A percentile compares a stretch with the other conserved stretches of the same genome.
Conservation (phyloP, 495 filamentous ascomycete genomes). For the Podospora comata region DNA sequence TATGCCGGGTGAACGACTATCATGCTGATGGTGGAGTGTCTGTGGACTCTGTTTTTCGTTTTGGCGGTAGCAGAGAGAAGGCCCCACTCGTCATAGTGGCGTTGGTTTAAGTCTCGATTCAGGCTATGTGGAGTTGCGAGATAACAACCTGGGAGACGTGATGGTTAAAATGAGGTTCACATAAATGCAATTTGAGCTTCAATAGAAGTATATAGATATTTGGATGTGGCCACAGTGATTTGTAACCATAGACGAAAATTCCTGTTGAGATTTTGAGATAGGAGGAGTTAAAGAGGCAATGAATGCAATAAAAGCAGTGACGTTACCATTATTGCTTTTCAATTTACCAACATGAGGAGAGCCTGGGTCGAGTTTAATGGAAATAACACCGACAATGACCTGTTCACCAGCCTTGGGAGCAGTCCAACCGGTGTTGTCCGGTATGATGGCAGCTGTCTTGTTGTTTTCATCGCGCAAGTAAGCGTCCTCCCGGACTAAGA, state of each 20-base stretch:
- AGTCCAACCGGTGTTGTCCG: background rate
- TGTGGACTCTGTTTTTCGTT: background rate
- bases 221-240: too few species aligned
- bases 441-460: background rate
- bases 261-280: too few species aligned
- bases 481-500: background rate
- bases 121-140: too few species aligned
- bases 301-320: too few species aligned
- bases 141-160: too few species aligned
- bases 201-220: too few species aligned
- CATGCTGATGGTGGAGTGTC: slow-evolving; percentile 1
- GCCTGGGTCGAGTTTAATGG: background rate
- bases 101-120: background rate
- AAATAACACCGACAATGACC: background rate
- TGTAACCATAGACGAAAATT: too few species aligned
- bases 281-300: too few species aligned
- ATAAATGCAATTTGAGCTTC: too few species aligned
- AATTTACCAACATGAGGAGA: background rate
- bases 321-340: background rate
- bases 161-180: too few species aligned
- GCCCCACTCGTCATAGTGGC: background rate
- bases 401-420: background rate
- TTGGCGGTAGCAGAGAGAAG: background rate
- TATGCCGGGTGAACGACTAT: slow-evolving; percentile 11
- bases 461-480: background rate